Conservation (phyloP, 2,329 filamentous ascomycete species). For the Cytospora leucostoma region DNA sequence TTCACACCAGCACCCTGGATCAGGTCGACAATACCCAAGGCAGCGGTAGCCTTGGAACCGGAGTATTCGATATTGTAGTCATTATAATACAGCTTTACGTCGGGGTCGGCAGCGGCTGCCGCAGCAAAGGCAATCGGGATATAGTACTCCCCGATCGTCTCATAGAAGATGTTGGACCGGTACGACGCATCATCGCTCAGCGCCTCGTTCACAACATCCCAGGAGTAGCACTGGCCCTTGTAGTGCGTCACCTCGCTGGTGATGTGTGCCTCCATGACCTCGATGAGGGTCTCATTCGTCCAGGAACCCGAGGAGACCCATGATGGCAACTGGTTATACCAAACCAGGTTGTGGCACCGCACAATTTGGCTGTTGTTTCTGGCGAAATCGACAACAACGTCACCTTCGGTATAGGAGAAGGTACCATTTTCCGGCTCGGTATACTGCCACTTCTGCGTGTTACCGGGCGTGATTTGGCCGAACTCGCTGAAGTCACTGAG, state of each 20-base stretch:
- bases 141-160: conserved; percentile 57
- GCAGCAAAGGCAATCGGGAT: conserved; percentile 60
- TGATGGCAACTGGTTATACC: conserved; percentile 54
- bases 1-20: conserved; percentile 51
- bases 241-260: conserved; percentile 59
- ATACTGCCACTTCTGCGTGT: conserved; percentile 65
- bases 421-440: conserved; percentile 57
- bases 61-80: conserved; percentile 57
- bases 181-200: conserved; percentile 56
- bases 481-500: conserved; percentile 59
- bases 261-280: conserved; percentile 59
- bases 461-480: conserved; percentile 65
- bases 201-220: conserved; percentile 68
- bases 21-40: conserved; percentile 47
- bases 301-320: conserved; percentile 52
- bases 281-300: conserved; percentile 59
- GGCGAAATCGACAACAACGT: conserved; percentile 53
- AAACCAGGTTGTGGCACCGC: conserved; percentile 63
- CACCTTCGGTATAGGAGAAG: conserved; percentile 61
- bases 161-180: conserved; percentile 55
- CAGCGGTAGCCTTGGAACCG: conserved; percentile 47
- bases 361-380: conserved; percentile 52
- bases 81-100: conserved; percentile 57
- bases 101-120: conserved; percentile 54
- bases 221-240: conserved; percentile 61